Conservation (phyloP, 31 red algal species). For the Porphyra umbilicalis region DNA sequence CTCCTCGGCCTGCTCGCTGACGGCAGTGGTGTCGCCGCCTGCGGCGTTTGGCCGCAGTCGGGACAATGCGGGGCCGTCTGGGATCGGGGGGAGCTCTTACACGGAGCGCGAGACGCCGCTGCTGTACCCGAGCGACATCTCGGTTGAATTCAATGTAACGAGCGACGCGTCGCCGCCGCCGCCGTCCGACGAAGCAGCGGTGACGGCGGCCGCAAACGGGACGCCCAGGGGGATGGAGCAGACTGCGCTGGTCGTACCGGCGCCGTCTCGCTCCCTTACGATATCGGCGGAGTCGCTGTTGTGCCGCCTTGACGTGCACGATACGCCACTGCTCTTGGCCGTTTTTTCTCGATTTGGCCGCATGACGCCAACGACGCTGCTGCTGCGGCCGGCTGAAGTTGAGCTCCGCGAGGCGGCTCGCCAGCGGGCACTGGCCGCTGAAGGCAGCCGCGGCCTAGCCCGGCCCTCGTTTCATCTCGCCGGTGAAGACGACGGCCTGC, state of each 20-base stretch:
- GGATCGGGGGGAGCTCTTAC: not conserved
- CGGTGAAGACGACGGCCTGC: not conserved
- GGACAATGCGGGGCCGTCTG: not conserved
- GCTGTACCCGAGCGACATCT: not conserved
- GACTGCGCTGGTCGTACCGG: slow-evolving; percentile 14
- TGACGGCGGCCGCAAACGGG: too few species aligned
- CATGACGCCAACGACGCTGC: slow-evolving; percentile 19
- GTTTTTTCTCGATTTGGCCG: slow-evolving; percentile 29
- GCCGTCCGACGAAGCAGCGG: not conserved
- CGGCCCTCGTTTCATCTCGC: not conserved
- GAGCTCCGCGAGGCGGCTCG: slow-evolving; percentile 10
- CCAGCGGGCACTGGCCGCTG: not conserved
- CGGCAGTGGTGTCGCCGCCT: not conserved
- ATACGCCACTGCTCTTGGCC: slow-evolving; percentile 67
- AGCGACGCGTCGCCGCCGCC: not conserved
- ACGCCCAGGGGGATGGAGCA: not conserved
- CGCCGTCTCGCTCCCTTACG: slow-evolving; percentile 39
- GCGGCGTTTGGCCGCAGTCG: not conserved
- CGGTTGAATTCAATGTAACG: not conserved
- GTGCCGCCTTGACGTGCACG: slow-evolving; percentile 75
- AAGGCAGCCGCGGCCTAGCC: not conserved
- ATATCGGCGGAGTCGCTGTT: slow-evolving; percentile 79
- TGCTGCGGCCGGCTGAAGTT: slow-evolving; percentile 45
- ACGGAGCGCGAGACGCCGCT: not conserved
- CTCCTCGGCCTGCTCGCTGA: not conserved